Evolutionary conservation across 192 early-diverging fungal genomes (phyloP), one percentile per base, ranked within the genome.

Genomic region (Umbelopsis ramanniana): DNA sequence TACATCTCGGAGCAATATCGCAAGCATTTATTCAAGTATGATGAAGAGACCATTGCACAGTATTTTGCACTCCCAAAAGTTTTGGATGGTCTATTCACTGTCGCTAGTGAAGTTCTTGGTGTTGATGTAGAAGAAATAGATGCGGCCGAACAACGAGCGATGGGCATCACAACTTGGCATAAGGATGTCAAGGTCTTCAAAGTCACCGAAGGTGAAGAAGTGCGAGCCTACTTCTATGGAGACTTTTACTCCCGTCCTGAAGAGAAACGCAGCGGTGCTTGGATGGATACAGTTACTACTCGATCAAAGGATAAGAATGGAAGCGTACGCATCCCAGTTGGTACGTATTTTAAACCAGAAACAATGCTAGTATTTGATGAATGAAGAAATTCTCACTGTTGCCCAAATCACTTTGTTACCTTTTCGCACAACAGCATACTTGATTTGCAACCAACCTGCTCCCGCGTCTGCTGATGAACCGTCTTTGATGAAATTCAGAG

Each of bases 191-290:
- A 83, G 70, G 77, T 87, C 4, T 89, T 84, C 68, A 81, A 84
- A 63, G 83, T 87, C 0, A 66, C 74, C 22, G 87, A 89, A 19
- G 72, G 80, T 6, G 77, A 74, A 5, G 50, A 78, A 4, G 74
- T 67, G 10, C 76, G 81, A 48, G 87, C 87, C 0, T 89, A 87
- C 68, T 89, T 89, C 54, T 89, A 89, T 66, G 87, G 87, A 4
- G 87, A 89, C 52, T 89, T 89, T 72, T 85, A 85, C 45, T 81
- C 79, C 46, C 78, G 87, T 0, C 83, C 84, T 15, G 81, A 81
- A 6, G 87, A 89, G 52, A 89, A 89, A 45, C 75, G 78, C 15
- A 81, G 82, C 21, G 87, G 87, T 29, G 87, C 87, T 14, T 89
- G 87, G 87, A 85, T 87, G 84, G 84, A 87, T 68, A 76, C 82